Base-by-base conservation (phyloP, 2,329 filamentous ascomycete genomes). In the Fusarium buharicum region DNA sequence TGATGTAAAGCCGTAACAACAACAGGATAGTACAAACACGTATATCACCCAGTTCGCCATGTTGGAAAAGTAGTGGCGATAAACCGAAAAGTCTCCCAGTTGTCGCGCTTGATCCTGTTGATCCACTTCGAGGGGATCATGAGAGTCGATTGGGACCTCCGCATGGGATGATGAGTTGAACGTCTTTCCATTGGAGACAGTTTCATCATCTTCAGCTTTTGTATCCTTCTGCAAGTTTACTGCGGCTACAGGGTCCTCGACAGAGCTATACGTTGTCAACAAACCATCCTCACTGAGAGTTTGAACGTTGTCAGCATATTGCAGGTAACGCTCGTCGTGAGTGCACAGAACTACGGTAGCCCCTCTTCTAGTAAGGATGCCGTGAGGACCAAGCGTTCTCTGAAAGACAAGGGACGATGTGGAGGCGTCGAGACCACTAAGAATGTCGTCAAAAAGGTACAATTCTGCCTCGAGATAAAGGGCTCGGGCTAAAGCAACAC, bases 11-110 rank as follows among this genome's bases (percentile, higher is more conserved):
- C 52, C 57, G 16, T 44, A 53, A 17, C 17, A 47, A 10, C 44
- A 45, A 14, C 52, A 50, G 1, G 38, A 51, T 17, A 50, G 9
- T 5, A 51, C 39, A 34, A 54, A 44, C 3, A 37, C 2, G 3
- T 40, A 2, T 17, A 53, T 50, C 4, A 43, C 31, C 54, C 49
- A 54, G 12, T 44, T 50, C 1, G 33, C 27, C 34, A 59, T 48
- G 12, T 14, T 36, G 10, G 36, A 4, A 28, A 56, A 56, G 31
- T 59, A 59, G 43, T 59, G 43, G 4, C 43, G 46, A 24, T 59
- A 59, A 9, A 59, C 52, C 2, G 9, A 12, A 3, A 50, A 46
- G 31, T 59, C 55, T 22, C 55, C 55, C 6, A 50, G 12, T 38
- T 17, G 51, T 14, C 50, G 50, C 7, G 55, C 38, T 33, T 38